Evolutionary conservation across 495 filamentous ascomycete species (phyloP).

Genomic region (Penicillium bovifimosum): DNA sequence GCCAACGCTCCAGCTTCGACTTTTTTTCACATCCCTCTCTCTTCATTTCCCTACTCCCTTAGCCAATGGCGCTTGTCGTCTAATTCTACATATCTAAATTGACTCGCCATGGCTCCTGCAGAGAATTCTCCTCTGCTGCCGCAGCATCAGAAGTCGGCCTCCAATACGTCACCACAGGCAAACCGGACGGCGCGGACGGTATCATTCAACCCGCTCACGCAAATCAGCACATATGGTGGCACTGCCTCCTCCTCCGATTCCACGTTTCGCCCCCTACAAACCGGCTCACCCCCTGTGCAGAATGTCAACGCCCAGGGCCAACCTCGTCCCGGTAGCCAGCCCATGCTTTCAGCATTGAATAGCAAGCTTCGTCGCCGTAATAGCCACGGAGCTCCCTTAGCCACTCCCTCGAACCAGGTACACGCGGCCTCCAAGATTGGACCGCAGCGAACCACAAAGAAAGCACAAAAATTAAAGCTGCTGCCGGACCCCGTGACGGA

Average conservation of each 20-base stretch:
- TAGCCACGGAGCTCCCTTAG: slow-evolving; percentile 64
- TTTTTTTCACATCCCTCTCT: background rate
- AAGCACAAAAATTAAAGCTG: slow-evolving; percentile 91
- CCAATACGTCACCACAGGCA: slow-evolving; percentile 37
- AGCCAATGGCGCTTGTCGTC: slow-evolving; percentile 17
- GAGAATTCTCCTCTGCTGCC: slow-evolving; percentile 47
- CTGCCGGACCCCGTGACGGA: slow-evolving; percentile 84
- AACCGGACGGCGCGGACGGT: slow-evolving; percentile 52
- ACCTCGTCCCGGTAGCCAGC: slow-evolving; percentile 44
- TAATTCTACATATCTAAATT: slow-evolving; percentile 3
- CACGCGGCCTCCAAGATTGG: slow-evolving; percentile 71
- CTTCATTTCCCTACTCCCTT: slow-evolving; percentile 9
- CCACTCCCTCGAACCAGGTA: slow-evolving; percentile 35
- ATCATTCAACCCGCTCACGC: slow-evolving; percentile 64
- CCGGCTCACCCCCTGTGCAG: slow-evolving; percentile 34
- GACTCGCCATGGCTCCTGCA: slow-evolving; percentile 33
- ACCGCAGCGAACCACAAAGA: slow-evolving; percentile 90
- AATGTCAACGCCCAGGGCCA: slow-evolving; percentile 28
- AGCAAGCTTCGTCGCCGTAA: slow-evolving; percentile 81
- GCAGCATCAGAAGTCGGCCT: slow-evolving; percentile 31
- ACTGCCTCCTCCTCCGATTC: slow-evolving; percentile 37
- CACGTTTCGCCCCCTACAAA: slow-evolving; percentile 39
- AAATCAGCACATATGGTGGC: slow-evolving; percentile 51
- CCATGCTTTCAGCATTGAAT: slow-evolving; percentile 76
- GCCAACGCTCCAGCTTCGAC: slow-evolving; percentile 1